Base-by-base conservation (phyloP, 495 filamentous ascomycete species). In the Aspergillus baeticus region DNA sequence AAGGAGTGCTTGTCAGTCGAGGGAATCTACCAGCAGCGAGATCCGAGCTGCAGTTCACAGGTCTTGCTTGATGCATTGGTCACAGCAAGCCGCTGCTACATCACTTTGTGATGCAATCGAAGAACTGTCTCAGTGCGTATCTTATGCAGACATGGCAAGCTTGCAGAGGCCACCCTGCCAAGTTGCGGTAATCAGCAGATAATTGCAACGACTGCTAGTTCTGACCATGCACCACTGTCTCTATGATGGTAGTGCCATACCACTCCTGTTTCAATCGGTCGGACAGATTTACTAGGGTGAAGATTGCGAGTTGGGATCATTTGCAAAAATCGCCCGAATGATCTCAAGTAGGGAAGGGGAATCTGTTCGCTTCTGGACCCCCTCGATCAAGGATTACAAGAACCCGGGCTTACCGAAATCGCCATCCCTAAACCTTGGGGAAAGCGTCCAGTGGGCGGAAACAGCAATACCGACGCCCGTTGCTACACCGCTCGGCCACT, bases 181-280 rank as follows among this genome's bases (percentile, higher is more conserved):
- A 48, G 62, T 49, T 60, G 54, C 35, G 6, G 52, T 37, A 23
- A 42, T 26, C 51, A 56, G 10, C 61, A 57, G 58, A 37, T 22
- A 23, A 6, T 54, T 33, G 14, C 36, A 35, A 6, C 57, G 35
- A 10, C 31, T 47, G 42, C 57, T 83, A 5, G 70, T 79, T 14
- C 62, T 91, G 15, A 84, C 79, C 0, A 86, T 90, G 60, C 89
- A 92, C 65, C 89, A 93, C 64, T 87, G 87, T 14, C 69, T 92
- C 0, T 93, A 93, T 62, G 89, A 93, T 69, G 89, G 86, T 3
- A 75, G 81, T n/a, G 87, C 88, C 0, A 81, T 91, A 23, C 73
- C 76, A 35, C 62, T 77, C 5, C 70, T 93, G 0, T 71, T 91
- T 10, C 61, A 80, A 0, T 87, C 89, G 26, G 7, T 47, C 10